Evolutionary conservation across 805 yeast genomes (phyloP), one percentile per base, ranked within the genome.

Genomic region (Pichia sporocuriosa): DNA sequence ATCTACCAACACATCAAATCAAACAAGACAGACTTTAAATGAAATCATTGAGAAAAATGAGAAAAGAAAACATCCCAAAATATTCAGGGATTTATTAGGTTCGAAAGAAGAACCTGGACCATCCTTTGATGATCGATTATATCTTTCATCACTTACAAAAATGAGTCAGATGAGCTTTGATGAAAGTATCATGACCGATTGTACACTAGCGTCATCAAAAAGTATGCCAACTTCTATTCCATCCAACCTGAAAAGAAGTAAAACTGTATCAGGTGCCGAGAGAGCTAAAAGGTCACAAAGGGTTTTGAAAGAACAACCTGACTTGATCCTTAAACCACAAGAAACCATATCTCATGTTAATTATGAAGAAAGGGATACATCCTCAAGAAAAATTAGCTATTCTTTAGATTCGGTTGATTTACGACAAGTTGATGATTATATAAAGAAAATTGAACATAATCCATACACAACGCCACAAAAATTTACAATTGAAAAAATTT

Each of bases 181-280:
- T 9, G 41, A 42, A n/a, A 19, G 32, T 3, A 16, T 23, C 15
- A 13, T 24, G 23, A 5, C 15, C 26, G 30, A 12, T 21, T 8
- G 26, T 9, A n/a, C 20, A 5, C n/a, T 13, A 31, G 25, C 21
- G 15, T 24, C 37, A 27, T 22, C 28, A 11, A 15, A 37, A 5
- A 6, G n/a, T 24, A 11, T n/a, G n/a, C n/a, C n/a, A n/a, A n/a
- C n/a, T n/a, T n/a, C 20, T 10, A 11, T 10, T n/a, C 36, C 21
- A 19, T 63, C 76, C 35, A 89, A 80, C 50, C 60, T 88, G 40
- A 76, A 82, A 57, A 71, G 97, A 52, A 78, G 88, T 42, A 79
- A 78, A 48, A 74, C 94, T 0, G 62, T 86, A 20, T 74, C 83
- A 3, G 65, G 76, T 6, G 72, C 70, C 41, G 96, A 89, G 47